These are phyloP conservation scores for Acanthamoeba rhysodes DNA, from an alignment of 208 protist genomes.

Conservation along the genomic window DNA sequence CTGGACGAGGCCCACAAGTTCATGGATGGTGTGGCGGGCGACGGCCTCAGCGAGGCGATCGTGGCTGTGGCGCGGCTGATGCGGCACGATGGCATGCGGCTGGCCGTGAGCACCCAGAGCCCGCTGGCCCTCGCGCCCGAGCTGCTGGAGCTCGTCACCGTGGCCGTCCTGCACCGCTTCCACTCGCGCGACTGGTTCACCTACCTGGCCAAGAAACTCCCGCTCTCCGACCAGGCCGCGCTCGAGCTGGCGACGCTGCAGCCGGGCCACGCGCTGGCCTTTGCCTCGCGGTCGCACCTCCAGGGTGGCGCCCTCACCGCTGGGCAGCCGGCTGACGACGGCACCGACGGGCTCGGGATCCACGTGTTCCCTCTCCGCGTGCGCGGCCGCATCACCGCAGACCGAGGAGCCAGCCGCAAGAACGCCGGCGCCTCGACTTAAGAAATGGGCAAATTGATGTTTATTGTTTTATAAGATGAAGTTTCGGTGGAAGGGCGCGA, in stretches of 20 bases:
- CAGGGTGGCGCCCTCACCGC: background rate
- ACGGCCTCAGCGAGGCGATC: slow-evolving; percentile 71
- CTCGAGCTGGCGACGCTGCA: slow-evolving; percentile 13
- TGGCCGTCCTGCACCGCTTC: slow-evolving; percentile 76
- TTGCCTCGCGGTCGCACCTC: slow-evolving; percentile 40
- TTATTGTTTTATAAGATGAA: too few species aligned
- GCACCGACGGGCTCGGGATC: background rate
- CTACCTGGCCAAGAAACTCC: slow-evolving; percentile 74
- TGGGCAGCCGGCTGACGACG: background rate
- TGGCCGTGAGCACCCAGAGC: slow-evolving; percentile 75
- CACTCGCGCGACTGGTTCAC: slow-evolving; percentile 78
- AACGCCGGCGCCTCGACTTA: background rate
- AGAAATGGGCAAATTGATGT: too few species aligned
- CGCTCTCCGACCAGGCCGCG: slow-evolving; percentile 4
- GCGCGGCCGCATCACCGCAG: slow-evolving; percentile 21
- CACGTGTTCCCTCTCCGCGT: slow-evolving; percentile 37
- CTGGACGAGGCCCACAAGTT: slow-evolving; percentile 80
- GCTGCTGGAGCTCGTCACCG: slow-evolving; percentile 75
- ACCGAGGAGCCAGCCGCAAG: background rate
- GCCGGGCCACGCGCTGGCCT: slow-evolving; percentile 34
- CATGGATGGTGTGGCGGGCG: background rate
- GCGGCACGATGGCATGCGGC: slow-evolving; percentile 74
- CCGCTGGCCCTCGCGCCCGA: slow-evolving; percentile 65
- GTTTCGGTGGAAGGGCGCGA: too few species aligned
- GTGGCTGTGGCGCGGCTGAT: slow-evolving; percentile 73